Conservation (phyloP, 2,329 filamentous ascomycete species). For the Parastagonospora avenae region DNA sequence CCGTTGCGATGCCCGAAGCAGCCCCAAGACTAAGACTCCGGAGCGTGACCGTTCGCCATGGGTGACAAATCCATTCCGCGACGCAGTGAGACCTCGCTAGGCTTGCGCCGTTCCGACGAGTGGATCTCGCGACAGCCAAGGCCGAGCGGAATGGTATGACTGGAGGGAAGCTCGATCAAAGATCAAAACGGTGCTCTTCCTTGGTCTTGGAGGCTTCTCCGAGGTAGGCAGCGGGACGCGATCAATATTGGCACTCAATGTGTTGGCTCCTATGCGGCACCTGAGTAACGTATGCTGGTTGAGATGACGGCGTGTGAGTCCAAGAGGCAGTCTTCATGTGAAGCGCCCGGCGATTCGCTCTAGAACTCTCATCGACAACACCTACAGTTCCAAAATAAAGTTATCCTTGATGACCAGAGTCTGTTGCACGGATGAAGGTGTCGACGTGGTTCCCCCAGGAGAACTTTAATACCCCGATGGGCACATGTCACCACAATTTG, state of each 20-base stretch:
- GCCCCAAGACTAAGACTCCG: slow-evolving; percentile 33
- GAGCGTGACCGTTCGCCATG: slow-evolving; percentile 47
- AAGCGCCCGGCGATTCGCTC: slow-evolving; percentile 59
- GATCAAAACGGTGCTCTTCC: slow-evolving; percentile 47
- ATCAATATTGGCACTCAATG: slow-evolving; percentile 39
- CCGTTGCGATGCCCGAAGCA: slow-evolving; percentile 6
- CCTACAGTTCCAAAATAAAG: slow-evolving; percentile 52
- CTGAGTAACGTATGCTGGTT: slow-evolving; percentile 10
- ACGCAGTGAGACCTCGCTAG: slow-evolving; percentile 60
- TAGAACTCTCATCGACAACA: slow-evolving; percentile 52
- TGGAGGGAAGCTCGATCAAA: slow-evolving; percentile 50
- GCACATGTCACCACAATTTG: slow-evolving; percentile 73
- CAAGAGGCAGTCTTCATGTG: slow-evolving; percentile 57
- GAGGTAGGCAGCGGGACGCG: slow-evolving; percentile 35
- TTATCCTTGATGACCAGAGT: slow-evolving; percentile 68
- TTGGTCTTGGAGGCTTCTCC: slow-evolving; percentile 29
- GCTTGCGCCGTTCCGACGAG: slow-evolving; percentile 63
- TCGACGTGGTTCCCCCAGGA: slow-evolving; percentile 78
- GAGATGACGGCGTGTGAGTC: slow-evolving; percentile 44
- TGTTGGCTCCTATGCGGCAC: slow-evolving; percentile 39
- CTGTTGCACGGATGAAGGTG: slow-evolving; percentile 71
- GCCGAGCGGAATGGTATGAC: slow-evolving; percentile 41
- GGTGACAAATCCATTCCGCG: slow-evolving; percentile 33
- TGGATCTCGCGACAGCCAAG: slow-evolving; percentile 49
- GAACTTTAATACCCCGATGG: slow-evolving; percentile 71